Percentiles rank a stretch among this genome's conserved stretches.
phyloP scores from a whole-genome alignment of 1,284 basidiomycete species.

The Inonotus obliquus region DNA sequence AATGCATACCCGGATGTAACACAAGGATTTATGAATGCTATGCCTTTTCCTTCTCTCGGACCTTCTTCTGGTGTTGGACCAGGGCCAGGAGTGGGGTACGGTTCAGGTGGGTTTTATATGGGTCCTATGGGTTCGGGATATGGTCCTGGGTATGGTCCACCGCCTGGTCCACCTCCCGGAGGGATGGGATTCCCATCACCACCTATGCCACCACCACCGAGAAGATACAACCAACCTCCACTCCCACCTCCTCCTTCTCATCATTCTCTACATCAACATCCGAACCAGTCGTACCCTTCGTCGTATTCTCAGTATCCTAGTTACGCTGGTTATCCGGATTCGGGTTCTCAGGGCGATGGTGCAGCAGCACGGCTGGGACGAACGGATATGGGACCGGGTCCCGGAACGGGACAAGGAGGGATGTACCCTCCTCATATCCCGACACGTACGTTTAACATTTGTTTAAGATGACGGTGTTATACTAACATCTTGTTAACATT shows the following conservation, averaged over 20 bases:
- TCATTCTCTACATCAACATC: too few relatives aligned
- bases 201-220: not conserved
- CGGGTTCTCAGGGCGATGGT: too few relatives aligned
- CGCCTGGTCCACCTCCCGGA: too few relatives aligned
- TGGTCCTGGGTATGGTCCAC: too few relatives aligned
- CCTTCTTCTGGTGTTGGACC: not conserved
- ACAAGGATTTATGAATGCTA: not conserved
- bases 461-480: not conserved
- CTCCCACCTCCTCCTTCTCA: too few relatives aligned
- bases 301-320: not conserved
- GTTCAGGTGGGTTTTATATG: constrained; percentile 2
- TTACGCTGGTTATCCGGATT: not conserved
- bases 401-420: too few relatives aligned
- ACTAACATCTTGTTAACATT: not conserved
- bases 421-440: too few relatives aligned
- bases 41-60: not conserved
- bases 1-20: constrained; percentile 5
- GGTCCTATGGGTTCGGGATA: not conserved
- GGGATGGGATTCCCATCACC: not conserved
- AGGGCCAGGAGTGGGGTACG: not conserved
- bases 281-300: not conserved
- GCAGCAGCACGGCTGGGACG: too few relatives aligned
- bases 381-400: too few relatives aligned
- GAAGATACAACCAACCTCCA: not conserved
- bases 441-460: not conserved